These are phyloP conservation scores for Colletotrichum chrysophilum DNA, from an alignment of 2,329 filamentous ascomycete species.

Conservation along the genomic window DNA sequence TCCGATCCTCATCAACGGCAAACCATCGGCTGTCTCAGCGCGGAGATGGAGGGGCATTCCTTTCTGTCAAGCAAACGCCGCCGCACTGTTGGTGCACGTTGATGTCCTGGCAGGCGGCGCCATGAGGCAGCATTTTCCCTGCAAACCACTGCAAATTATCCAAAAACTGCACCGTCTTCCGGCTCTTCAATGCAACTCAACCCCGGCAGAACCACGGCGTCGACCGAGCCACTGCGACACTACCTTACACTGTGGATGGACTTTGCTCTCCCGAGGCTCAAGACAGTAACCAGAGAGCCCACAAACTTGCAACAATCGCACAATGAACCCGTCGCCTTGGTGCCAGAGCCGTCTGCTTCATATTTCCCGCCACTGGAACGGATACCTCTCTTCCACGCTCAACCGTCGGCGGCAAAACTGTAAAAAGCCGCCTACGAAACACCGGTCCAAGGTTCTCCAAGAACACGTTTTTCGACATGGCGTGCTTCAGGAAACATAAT, in stretches of 20 bases:
- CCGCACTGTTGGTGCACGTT: neutral
- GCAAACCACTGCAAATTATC: conserved; percentile 7
- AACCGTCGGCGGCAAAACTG: neutral
- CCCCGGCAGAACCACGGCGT: conserved; percentile 11
- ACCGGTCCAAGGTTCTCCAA: neutral
- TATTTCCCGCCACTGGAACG: neutral
- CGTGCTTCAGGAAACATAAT: neutral
- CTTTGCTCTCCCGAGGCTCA: neutral
- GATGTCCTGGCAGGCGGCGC: neutral
- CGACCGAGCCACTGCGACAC: conserved; percentile 8
- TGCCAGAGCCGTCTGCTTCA: neutral
- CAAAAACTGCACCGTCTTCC: neutral
- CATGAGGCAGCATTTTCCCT: conserved; percentile 14
- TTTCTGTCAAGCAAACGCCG: neutral
- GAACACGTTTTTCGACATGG: neutral
- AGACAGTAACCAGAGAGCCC: neutral
- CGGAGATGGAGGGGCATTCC: neutral
- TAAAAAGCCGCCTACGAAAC: neutral
- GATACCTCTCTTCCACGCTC: neutral
- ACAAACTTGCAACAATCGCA: neutral
- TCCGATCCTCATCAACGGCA: conserved; percentile 8
- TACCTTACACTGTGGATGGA: neutral
- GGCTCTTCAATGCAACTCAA: conserved; percentile 16
- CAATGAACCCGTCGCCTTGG: neutral
- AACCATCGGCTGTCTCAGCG: conserved; percentile 13